Conservation (phyloP, 1,139 yeast species). For the Yamadazyma songkhlaensis region DNA sequence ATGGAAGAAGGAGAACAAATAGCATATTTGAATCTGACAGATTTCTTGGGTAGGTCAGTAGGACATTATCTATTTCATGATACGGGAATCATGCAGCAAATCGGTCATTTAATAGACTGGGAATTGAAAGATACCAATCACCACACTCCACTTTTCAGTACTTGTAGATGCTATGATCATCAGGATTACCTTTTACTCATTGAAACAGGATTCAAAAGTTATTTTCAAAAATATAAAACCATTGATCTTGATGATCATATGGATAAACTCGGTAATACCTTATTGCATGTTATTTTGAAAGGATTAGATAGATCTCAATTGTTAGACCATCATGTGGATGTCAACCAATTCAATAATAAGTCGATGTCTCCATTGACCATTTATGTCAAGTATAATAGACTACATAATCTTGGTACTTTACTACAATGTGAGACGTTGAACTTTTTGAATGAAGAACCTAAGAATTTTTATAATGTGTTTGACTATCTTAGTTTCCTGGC, state of each 20-base stretch:
- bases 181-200: constrained; percentile 55
- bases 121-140: constrained; percentile 59
- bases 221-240: constrained; percentile 19
- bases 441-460: constrained; percentile 41
- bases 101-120: constrained; percentile 73
- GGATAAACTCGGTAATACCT: constrained; percentile 71
- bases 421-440: constrained; percentile 45
- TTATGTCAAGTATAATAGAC: constrained; percentile 66
- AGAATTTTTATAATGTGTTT: constrained; percentile 41
- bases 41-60: constrained; percentile 53
- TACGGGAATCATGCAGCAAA: constrained; percentile 44
- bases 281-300: constrained; percentile 65
- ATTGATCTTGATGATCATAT: constrained; percentile 59
- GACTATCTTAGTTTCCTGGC: constrained; percentile 40
- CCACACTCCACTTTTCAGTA: constrained; percentile 77
- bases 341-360: constrained; percentile 61
- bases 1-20: constrained; percentile 44
- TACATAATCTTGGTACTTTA: constrained; percentile 52
- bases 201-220: constrained; percentile 43
- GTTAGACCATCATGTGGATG: constrained; percentile 38
- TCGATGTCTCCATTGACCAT: constrained; percentile 69
- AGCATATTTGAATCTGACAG: constrained; percentile 50
- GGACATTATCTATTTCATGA: constrained; percentile 77
- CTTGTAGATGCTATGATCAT: constrained; percentile 83
- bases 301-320: constrained; percentile 40